Evolutionary conservation across 208 protist species (phyloP), one percentile per base, ranked within the genome.

Genomic region (Trichomonas tenax): DNA sequence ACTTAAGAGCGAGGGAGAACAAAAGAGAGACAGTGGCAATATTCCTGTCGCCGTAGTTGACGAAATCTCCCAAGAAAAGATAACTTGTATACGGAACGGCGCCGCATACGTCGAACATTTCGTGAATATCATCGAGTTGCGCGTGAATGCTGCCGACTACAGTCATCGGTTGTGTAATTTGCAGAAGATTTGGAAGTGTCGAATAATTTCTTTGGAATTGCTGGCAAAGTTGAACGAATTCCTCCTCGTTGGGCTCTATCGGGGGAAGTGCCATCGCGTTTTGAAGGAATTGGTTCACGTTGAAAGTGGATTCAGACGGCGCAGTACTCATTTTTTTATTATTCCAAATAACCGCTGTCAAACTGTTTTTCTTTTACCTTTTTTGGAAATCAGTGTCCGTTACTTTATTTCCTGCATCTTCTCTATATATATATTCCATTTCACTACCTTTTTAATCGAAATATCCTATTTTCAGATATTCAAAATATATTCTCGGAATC

Each of bases 61-160:
- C 86, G 44, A 93, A 93, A 38, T 93, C 86, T 6, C 86, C 86
- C 34, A 93, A 51, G n/a, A 93, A 93, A 40, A 93, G 86, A 38
- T 93, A 93, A 38, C 44, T 51, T 31, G 86, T 93, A 41, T 93
- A 93, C 0, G 86, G 86, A 93, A 93, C 86, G 11, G 40, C 86
- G 31, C 86, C 86, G 44, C 86, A 93, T 17, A 93, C 86, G 31
- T 93, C 86, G 38, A 93, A 93, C 23, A 93, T 23, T 51, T 93
- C 86, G 44, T 93, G 86, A n/a, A 93, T 93, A 51, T 93, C 86
- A 38, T 93, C 86, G 26, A 93, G 86, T 51, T 93, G 86, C 0
- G 86, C 86, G 31, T 93, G 86, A 51, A 93, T 44, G 38, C 86
- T 51, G 6, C 86, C 86, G 44, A 93, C 86, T 34, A 93, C n/a